Conservation (phyloP, 768 basidiomycete genomes). For the Collybia nuda region DNA sequence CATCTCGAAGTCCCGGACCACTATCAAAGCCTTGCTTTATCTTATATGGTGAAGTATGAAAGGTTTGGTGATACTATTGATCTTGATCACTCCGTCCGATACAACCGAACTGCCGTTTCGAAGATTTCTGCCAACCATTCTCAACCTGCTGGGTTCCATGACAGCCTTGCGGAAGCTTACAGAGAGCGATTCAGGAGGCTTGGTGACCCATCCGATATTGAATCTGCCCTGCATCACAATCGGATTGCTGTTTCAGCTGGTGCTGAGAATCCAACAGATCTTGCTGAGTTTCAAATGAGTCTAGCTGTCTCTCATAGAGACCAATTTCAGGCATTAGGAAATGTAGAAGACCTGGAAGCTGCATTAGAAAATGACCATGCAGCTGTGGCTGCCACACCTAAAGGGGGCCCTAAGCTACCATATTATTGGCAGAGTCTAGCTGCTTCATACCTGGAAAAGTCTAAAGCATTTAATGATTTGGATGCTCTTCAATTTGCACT, state of each 20-base stretch:
- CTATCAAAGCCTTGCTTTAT: too few relatives aligned
- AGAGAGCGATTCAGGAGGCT: neutral
- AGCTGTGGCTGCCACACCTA: neutral
- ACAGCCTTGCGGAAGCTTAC: neutral
- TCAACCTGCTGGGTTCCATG: neutral
- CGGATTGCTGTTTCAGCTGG: neutral
- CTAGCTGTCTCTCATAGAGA: neutral
- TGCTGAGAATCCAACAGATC: neutral
- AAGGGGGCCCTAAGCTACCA: neutral
- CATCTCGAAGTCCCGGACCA: too few relatives aligned
- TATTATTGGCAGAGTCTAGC: neutral
- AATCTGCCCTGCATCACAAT: neutral
- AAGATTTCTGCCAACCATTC: neutral
- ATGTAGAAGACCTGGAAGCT: neutral
- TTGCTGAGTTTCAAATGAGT: neutral
- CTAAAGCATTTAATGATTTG: neutral
- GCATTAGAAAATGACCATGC: neutral
- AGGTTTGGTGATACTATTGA: neutral
- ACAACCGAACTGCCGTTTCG: neutral
- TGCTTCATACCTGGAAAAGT: neutral
- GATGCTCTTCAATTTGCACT: neutral
- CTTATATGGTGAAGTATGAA: too few relatives aligned
- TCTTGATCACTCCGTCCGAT: neutral
- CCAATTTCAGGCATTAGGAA: neutral
- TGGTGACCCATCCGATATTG: neutral